These are phyloP conservation scores for Euphorbia pulcherrima DNA, from an alignment of 345 rosid genomes.

Conservation along the genomic window DNA sequence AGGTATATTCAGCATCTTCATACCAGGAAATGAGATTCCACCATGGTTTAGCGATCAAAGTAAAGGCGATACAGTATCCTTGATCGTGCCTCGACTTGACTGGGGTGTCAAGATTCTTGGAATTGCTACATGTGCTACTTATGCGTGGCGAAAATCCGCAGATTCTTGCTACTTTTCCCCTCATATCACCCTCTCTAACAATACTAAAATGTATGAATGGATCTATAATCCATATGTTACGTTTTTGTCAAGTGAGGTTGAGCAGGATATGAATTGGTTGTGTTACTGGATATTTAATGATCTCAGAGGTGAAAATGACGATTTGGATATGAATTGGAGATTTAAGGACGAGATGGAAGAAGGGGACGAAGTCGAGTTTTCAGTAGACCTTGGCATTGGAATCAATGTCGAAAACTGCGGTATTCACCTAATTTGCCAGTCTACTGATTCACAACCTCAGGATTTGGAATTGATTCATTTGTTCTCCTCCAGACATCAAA, in stretches of 20 bases:
- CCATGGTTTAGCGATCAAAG: slow-evolving; percentile 11
- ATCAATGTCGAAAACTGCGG: slow-evolving; percentile 8
- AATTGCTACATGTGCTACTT: not conserved
- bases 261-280: slow-evolving; percentile 16
- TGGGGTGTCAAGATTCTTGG: not conserved
- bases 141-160: not conserved
- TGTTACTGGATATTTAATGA: slow-evolving; percentile 20
- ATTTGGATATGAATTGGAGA: not conserved
- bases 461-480: not conserved
- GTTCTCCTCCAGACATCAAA: slow-evolving; percentile 3
- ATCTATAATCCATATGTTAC: slow-evolving; percentile 5
- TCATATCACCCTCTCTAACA: no score
- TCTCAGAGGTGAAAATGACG: not conserved
- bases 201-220: slow-evolving; percentile 12
- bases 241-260: not conserved
- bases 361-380: slow-evolving; percentile 14
- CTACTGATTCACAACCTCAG: not conserved
- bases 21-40: slow-evolving; percentile 7
- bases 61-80: not conserved
- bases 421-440: slow-evolving; percentile 1
- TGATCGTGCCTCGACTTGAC: slow-evolving; percentile 4
- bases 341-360: slow-evolving; percentile 8
- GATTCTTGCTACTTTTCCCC: not conserved
- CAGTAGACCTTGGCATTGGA: not conserved
- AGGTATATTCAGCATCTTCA: slow-evolving; percentile 8